Base-by-base conservation (phyloP, 1,139 yeast genomes). In the Debaryomyces coudertii region DNA sequence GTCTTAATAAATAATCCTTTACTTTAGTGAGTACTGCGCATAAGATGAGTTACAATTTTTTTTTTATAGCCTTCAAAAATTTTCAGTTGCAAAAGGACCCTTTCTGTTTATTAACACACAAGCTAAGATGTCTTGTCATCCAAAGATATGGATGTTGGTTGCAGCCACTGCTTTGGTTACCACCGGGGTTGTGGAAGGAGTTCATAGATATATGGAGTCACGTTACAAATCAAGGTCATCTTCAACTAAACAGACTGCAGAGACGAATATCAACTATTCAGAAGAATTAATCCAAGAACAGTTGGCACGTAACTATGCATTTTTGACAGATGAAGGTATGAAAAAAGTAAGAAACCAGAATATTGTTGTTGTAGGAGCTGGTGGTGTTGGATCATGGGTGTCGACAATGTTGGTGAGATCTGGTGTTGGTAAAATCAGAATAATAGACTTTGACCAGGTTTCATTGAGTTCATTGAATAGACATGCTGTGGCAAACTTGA, bases 381-480 rank as follows among this genome's bases (percentile, higher is more conserved):
- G 99, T 44, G 99, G 99, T 40, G 99, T 93, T 29, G 99, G 99
- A 2, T 90, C 98, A 0, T 92, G 97, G 95, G 96, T 87, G 8
- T 87, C 90, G 6, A 87, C 96, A 2, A 90, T 95, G 90, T 76
- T 93, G 48, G 88, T 88, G 1, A 81, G 99, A 57, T 87, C 96
- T 7, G 99, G 99, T 8, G 86, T 92, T 29, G 85, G 86, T 12
- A 79, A 80, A 48, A 68, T 93, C 45, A 79, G 92, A 56, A 77
- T 93, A 50, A 84, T 93, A 49, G 99, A 93, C 68, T 93, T 93
- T 63, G 99, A 93, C 66, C 99, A 93, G 67, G 97, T 93, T 30
- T 85, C 97, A 1, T 73, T 93, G 48, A 87, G 96, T 44, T 90
- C 97, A 4, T 76, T 93, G 52, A 93, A 93, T 64, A 79, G 99